These are phyloP conservation scores for Neonectria sp. DNA, from an alignment of 2,329 filamentous ascomycete genomes.

Conservation along the genomic window DNA sequence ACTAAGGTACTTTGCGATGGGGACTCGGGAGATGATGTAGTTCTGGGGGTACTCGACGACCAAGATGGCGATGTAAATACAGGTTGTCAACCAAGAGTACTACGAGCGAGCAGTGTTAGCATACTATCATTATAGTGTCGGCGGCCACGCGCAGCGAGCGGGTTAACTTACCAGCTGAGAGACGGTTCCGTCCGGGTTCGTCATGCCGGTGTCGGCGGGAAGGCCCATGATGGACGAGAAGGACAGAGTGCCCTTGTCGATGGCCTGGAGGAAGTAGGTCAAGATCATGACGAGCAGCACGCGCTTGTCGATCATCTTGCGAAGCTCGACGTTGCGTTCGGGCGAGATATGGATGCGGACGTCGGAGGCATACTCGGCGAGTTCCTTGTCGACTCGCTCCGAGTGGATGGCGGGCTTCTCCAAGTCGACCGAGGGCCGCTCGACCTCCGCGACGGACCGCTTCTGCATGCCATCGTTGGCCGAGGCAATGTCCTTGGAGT, in stretches of 20 bases:
- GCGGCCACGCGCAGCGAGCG: background rate
- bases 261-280: conserved; percentile 80
- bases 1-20: conserved; percentile 77
- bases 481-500: conserved; percentile 16
- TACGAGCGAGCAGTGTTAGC: conserved; percentile 48
- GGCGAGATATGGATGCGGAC: conserved; percentile 69
- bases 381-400: conserved; percentile 74
- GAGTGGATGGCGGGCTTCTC: conserved; percentile 64
- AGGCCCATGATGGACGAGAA: conserved; percentile 77
- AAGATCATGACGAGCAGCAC: conserved; percentile 80
- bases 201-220: conserved; percentile 62
- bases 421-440: conserved; percentile 48
- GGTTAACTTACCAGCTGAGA: conserved; percentile 37
- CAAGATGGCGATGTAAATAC: conserved; percentile 81
- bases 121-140: background rate
- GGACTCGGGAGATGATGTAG: conserved; percentile 70
- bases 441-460: conserved; percentile 45
- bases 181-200: conserved; percentile 52
- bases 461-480: conserved; percentile 33
- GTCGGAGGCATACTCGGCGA: conserved; percentile 74
- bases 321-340: conserved; percentile 73
- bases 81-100: conserved; percentile 81
- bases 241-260: conserved; percentile 78
- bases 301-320: conserved; percentile 76
- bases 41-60: conserved; percentile 82